Evolutionary conservation across 768 basidiomycete species (phyloP), one percentile per base, ranked within the genome.

Genomic region (Cystobasidium tubakii): DNA sequence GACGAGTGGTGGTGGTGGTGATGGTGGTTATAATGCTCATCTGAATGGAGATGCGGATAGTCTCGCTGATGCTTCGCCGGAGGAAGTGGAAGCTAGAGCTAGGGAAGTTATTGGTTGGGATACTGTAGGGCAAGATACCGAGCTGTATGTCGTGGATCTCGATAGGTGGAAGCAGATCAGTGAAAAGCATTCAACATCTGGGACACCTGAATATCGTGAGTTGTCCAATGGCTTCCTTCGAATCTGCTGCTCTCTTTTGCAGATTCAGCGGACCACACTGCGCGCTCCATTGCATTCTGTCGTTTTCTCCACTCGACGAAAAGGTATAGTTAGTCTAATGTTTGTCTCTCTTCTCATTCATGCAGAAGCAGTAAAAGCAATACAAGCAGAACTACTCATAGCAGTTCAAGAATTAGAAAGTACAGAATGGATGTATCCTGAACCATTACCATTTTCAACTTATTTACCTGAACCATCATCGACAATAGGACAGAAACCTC

Each of bases 81-180:
- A 39, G 29, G 69, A 71, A 60, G 69, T 71, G 6, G 69, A 71
- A 62, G 69, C 69, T 21, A 55, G 69, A 39, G 69, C 69, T 23
- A 9, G 62, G 19, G 50, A 71, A 36, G 53, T 9, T 55, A 23
- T 71, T 21, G 69, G 36, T 36, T 71, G 69, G 69, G 33, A 71
- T 23, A 44, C 33, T 44, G 54, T 55, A 7, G 69, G 55, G 1
- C 10, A 31, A 39, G 69, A 71, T 46, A 33, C n/a, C 4, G 54
- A 55, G 34, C 55, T 71, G n/a, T 36, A 27, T 23, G 39, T 34
- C 33, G 54, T 71, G 7, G 55, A 71, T 39, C 39, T 71, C 12
- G 43, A 60, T 6, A 36, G 69, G 15, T 71, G 69, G 69, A 55
- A 71, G 34, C 4, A 31, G 1, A 42, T 71, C 4, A 39, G 12